Percentiles rank a stretch among this genome's conserved stretches.
Evolutionary conservation across 2,329 filamentous ascomycete species (phyloP).

Genomic region (Fusarium sp.): DNA sequence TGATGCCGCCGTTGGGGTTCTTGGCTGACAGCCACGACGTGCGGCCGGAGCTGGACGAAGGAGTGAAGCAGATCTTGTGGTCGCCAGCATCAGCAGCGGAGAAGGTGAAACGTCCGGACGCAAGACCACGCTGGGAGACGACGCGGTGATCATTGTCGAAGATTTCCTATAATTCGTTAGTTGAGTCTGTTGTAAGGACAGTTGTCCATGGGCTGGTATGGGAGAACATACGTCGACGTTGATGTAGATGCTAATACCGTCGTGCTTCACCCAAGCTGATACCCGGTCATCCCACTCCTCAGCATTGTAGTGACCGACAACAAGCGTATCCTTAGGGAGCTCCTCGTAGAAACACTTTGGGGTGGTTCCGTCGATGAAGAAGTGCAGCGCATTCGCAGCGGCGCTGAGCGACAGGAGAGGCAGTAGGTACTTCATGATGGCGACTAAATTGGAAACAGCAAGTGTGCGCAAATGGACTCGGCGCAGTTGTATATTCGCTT

Average conservation of each 20-base stretch:
- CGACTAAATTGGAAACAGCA: background rate
- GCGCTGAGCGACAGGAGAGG: constrained; percentile 76
- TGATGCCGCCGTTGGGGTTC: constrained; percentile 81
- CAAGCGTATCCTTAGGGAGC: constrained; percentile 95
- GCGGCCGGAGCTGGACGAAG: constrained; percentile 79
- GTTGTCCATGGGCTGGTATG: constrained; percentile 1
- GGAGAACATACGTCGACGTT: constrained; percentile 80
- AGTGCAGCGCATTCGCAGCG: constrained; percentile 87
- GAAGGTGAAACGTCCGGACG: constrained; percentile 92
- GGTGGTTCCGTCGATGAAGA: constrained; percentile 89
- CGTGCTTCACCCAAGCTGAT: constrained; percentile 79
- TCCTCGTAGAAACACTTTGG: constrained; percentile 99
- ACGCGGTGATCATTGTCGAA: constrained; percentile 99
- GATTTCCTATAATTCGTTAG: constrained; percentile 72
- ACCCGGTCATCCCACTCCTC: constrained; percentile 84
- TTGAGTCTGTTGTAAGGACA: constrained; percentile 2
- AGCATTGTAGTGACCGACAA: constrained; percentile 92
- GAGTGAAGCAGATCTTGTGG: constrained; percentile 95
- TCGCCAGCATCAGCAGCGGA: constrained; percentile 94
- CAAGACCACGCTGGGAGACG: constrained; percentile 84
- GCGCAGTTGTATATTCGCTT: constrained; percentile 38
- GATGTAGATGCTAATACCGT: constrained; percentile 86
- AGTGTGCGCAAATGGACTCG: constrained; percentile 17
- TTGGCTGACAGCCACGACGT: constrained; percentile 80
- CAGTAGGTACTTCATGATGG: constrained; percentile 72